These are phyloP conservation scores for Fagopyrum esculentum DNA, from an alignment of 148 eudicot species.

Conservation along the genomic window DNA sequence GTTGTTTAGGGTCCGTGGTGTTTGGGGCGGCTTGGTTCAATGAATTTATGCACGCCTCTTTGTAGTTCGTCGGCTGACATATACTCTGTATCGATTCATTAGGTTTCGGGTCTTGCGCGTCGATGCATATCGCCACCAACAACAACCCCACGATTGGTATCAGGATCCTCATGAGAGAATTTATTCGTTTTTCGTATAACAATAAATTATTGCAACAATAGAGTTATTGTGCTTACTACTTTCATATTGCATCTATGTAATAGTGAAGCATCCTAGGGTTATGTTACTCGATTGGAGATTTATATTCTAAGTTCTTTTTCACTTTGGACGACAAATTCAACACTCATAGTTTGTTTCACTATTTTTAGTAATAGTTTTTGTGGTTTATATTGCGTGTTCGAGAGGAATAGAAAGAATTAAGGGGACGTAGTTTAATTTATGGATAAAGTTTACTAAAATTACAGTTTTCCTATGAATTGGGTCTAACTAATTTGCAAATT, in stretches of 20 bases:
- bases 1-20: conserved; percentile 36
- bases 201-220: background rate
- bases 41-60: conserved; percentile 36
- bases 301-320: background rate
- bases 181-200: background rate
- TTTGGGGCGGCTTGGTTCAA: conserved; percentile 22
- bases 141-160: conserved; percentile 26
- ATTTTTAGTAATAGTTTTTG: background rate
- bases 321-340: background rate
- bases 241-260: background rate
- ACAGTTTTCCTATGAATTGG: too few species aligned
- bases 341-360: background rate
- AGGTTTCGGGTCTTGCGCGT: conserved; percentile 12
- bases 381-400: too few species aligned
- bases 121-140: conserved; percentile 40
- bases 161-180: background rate
- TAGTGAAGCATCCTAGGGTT: background rate
- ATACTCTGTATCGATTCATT: conserved; percentile 38
- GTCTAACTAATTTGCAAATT: too few species aligned
- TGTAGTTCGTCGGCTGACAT: conserved; percentile 39
- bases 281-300: background rate
- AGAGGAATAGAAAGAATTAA: too few species aligned
- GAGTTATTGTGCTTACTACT: background rate
- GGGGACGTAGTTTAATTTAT: background rate
- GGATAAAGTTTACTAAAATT: background rate